Conservation (phyloP, 2,329 filamentous ascomycete species). For the Magnaporthales sp. region DNA sequence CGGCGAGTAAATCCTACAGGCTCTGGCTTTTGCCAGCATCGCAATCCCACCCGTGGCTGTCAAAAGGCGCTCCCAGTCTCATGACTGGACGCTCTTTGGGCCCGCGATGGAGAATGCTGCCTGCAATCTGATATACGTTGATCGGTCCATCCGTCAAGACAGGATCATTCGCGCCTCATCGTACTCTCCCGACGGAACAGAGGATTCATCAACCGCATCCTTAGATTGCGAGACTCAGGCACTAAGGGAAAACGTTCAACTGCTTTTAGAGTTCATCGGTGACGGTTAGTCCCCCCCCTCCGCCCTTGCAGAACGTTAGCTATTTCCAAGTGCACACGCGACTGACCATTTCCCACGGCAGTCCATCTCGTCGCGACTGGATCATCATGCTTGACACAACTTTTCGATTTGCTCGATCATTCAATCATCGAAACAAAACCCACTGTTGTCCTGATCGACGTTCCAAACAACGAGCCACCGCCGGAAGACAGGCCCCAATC, state of each 20-base stretch:
- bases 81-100: conserved; percentile 50
- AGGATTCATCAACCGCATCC: background rate
- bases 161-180: conserved; percentile 27
- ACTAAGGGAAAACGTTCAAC: conserved; percentile 35
- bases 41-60: conserved; percentile 21
- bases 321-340: background rate
- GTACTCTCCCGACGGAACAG: conserved; percentile 13
- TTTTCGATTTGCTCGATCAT: conserved; percentile 43
- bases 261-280: conserved; percentile 45
- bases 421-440: conserved; percentile 44
- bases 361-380: conserved; percentile 48
- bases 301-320: conserved; percentile 8
- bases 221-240: conserved; percentile 27
- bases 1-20: background rate
- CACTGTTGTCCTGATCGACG: conserved; percentile 49
- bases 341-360: conserved; percentile 17
- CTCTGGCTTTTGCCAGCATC: background rate
- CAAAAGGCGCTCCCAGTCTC: conserved; percentile 48
- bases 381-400: conserved; percentile 40
- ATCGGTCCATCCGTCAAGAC: conserved; percentile 41
- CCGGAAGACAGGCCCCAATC: conserved; percentile 20
- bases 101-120: conserved; percentile 48
- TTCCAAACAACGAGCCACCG: conserved; percentile 39
- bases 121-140: conserved; percentile 53
- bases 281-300: conserved; percentile 33